Percentiles rank a stretch among this genome's conserved stretches.
These are phyloP conservation scores for Plasmodium reichenowi DNA, from an alignment of 169 alveolate genomes.

Conservation along the genomic window DNA sequence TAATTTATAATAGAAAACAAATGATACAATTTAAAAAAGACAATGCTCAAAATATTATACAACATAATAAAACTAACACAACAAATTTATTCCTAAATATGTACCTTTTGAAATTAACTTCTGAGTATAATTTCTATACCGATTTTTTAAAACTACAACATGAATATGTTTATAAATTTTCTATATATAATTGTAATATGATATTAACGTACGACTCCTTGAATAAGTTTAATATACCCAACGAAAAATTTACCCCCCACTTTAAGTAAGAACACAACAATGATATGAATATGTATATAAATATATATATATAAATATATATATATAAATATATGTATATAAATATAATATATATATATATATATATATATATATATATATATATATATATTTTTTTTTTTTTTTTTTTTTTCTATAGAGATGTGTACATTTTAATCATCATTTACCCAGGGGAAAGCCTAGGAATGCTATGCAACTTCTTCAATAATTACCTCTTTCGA, in stretches of 20 bases:
- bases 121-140: slow-evolving; percentile 51
- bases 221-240: slow-evolving; percentile 35
- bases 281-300: no score
- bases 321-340: neutral
- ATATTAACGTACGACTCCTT: slow-evolving; percentile 36
- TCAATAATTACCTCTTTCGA: slow-evolving; percentile 31
- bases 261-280: slow-evolving; percentile 14
- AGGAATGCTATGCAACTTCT: slow-evolving; percentile 4
- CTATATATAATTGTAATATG: slow-evolving; percentile 34
- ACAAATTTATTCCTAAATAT: slow-evolving; percentile 32
- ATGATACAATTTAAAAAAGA: slow-evolving; percentile 50
- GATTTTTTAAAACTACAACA: slow-evolving; percentile 10
- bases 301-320: no score
- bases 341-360: neutral
- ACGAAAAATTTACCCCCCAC: slow-evolving; percentile 67
- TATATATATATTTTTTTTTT: neutral
- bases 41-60: slow-evolving; percentile 29
- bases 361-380: neutral
- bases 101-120: slow-evolving; percentile 24
- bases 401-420: slow-evolving; percentile 10
- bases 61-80: slow-evolving; percentile 20
- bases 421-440: slow-evolving; percentile 39
- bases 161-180: slow-evolving; percentile 14
- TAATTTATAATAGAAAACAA: slow-evolving; percentile 36
- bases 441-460: slow-evolving; percentile 45